Evolutionary conservation across 2,329 filamentous ascomycete species (phyloP), one percentile per base, ranked within the genome.

Genomic region (Acephala macrosclerotiorum): DNA sequence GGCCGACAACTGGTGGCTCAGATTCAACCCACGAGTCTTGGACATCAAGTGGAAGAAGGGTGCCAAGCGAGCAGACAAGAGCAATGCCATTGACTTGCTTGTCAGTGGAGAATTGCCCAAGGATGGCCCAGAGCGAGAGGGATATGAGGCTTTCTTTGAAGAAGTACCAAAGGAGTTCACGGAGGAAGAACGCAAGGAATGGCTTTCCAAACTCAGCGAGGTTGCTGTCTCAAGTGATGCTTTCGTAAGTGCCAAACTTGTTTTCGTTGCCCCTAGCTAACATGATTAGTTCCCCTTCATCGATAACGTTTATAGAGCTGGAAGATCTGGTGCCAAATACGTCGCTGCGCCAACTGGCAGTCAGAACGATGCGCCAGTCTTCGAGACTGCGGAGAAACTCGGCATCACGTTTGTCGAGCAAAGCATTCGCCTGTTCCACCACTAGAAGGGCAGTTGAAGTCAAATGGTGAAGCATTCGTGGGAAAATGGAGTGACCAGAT

Each of bases 1-100:
- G 86, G 93, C 94, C 58, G 96, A 99, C 81, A 97, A 97, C 85
- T 98, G 95, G 95, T 99, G 95, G 96, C 91, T 99, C 85, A 92
- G 96, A 75, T 98, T 98, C 89, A 92, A 97, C 84, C 90, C 93
- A 73, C 91, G 93, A 61, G 92, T 96, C 14, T 86, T 98, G 58
- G 85, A 84, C 76, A 91, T 99, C 79, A 92, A 95, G 84, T 99
- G 94, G 93, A 97, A 97, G 87, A 95, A 96, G 83, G 95, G 96
- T 75, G 93, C 92, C 77, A 98, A 98, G 89, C 89, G 96, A 65
- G 87, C 96, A 56, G 95, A 97, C 80, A 99, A 98, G 88, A 96
- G 92, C 84, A 99, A 99, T 79, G 95, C 94, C 71, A 97, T 98
- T 76, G 96, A 98, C 78, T 85, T 98, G 76, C 89, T 98, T 70